Evolutionary conservation across 1,284 basidiomycete genomes (phyloP).

Genomic region (Cystobasidiaceae sp.): DNA sequence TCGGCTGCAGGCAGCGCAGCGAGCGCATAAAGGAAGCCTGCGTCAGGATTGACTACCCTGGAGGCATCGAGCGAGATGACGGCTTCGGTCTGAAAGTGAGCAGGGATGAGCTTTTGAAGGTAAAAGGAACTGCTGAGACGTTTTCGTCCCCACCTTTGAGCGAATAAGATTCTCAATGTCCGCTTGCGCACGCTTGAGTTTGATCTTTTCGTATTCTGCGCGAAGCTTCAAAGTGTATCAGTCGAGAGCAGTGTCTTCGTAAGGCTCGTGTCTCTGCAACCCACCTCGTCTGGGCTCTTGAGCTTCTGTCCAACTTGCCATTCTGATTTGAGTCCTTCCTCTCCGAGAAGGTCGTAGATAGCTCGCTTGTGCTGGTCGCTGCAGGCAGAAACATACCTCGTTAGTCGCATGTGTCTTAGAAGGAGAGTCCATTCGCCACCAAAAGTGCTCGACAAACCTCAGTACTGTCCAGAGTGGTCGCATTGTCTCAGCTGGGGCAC

Average conservation of each 20-base stretch:
- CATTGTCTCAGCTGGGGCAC: constrained; percentile 19
- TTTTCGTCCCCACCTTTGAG: constrained; percentile 50
- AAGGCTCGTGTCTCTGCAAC: background rate
- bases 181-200: constrained; percentile 50
- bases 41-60: background rate
- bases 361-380: constrained; percentile 66
- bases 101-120: background rate
- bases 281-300: constrained; percentile 56
- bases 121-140: background rate
- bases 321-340: constrained; percentile 61
- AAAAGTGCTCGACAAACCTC: background rate
- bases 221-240: constrained; percentile 48
- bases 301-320: constrained; percentile 53
- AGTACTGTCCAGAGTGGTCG: constrained; percentile 44
- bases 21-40: background rate
- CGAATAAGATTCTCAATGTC: constrained; percentile 53
- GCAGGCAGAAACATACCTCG: constrained; percentile 52
- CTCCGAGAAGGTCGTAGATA: constrained; percentile 71
- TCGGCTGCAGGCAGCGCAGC: constrained; percentile 1
- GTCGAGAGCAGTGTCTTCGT: background rate
- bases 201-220: constrained; percentile 51
- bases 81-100: constrained; percentile 15
- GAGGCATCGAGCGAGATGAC: constrained; percentile 19
- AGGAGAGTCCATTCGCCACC: constrained; percentile 9
- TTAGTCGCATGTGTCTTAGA: background rate